Conservation (phyloP, 179 eudicot species). For the Actinidia chinensis region DNA sequence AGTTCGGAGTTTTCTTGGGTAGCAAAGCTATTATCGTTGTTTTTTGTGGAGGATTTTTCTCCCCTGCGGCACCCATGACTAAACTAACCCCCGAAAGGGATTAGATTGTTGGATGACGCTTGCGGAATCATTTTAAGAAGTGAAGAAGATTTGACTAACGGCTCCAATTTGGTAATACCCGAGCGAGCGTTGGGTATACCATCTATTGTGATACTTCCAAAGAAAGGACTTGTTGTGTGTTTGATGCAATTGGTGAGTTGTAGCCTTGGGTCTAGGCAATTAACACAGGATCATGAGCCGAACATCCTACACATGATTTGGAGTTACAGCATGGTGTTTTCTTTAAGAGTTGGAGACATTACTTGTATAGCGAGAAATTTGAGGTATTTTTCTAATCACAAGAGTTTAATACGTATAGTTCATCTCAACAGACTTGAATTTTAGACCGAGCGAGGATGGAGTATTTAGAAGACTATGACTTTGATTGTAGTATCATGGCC, state of each 20-base stretch:
- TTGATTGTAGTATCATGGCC: background rate
- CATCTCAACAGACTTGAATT: background rate
- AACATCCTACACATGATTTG: background rate
- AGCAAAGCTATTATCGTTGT: background rate
- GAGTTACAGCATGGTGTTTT: background rate
- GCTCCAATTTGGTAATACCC: background rate
- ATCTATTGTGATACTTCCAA: too few relatives aligned
- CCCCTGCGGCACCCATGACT: background rate
- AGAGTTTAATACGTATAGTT: background rate
- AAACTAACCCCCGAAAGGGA: background rate
- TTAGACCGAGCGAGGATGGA: too few relatives aligned
- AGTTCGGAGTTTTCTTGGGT: conserved; percentile 1
- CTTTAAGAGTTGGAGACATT: background rate
- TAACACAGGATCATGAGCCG: background rate
- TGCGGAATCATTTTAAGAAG: background rate
- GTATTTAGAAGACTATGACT: background rate
- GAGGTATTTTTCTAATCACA: background rate
- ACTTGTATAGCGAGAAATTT: background rate
- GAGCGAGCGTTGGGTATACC: background rate
- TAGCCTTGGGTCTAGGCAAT: background rate
- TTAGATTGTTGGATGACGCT: background rate
- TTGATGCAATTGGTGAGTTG: background rate
- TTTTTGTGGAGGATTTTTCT: background rate
- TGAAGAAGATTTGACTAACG: background rate
- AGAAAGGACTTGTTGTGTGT: too few relatives aligned